phyloP scores from a whole-genome alignment of 2,329 filamentous ascomycete species.

The Colletotrichum eleusines region DNA sequence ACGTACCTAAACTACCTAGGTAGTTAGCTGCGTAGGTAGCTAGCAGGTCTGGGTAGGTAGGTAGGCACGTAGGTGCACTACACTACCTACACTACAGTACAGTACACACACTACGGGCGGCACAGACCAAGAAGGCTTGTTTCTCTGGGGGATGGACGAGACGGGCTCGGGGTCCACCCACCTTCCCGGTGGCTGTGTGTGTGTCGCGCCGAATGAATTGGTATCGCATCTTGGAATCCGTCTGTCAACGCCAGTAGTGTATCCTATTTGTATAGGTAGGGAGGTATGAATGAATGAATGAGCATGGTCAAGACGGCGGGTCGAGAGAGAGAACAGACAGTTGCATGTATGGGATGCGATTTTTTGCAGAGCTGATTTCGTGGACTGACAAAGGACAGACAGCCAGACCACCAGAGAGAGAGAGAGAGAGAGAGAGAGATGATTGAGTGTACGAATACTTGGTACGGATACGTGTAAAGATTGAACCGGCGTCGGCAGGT shows the following conservation, averaged over 20 bases:
- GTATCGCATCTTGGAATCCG: conserved; percentile 14
- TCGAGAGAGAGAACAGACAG: conserved; percentile 25
- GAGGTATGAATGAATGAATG: no score
- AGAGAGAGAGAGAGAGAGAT: no score
- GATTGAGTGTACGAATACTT: no score
- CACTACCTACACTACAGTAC: no score
- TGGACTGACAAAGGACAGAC: neutral
- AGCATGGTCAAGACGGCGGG: neutral
- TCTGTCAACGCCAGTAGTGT: conserved; percentile 24
- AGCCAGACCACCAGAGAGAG: neutral
- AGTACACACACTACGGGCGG: neutral
- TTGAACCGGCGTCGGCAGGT: conserved; percentile 13
- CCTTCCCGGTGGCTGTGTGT: neutral
- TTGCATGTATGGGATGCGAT: conserved; percentile 26
- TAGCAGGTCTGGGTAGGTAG: no score
- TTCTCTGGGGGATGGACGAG: neutral
- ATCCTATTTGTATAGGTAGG: no score
- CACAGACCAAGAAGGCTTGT: conserved; percentile 28
- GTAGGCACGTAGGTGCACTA: no score
- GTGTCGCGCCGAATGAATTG: conserved; percentile 13
- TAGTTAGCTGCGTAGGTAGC: no score
- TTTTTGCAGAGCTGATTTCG: conserved; percentile 26
- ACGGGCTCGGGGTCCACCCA: neutral
- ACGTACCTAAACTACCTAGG: no score
- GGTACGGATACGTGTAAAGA: no score